Conservation (phyloP, 1,284 basidiomycete genomes). For the Marasmius sp. region DNA sequence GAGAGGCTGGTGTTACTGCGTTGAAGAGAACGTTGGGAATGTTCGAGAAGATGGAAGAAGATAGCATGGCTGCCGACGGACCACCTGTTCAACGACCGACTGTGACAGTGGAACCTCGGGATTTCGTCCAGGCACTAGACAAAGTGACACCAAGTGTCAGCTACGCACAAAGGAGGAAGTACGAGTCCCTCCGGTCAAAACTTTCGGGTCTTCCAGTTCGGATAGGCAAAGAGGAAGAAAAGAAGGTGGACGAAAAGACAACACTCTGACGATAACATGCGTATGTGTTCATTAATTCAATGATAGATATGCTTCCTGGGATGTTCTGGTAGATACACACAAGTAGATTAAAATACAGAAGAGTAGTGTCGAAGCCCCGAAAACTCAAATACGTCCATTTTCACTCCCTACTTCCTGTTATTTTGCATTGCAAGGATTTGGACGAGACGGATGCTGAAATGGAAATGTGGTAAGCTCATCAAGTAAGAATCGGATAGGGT, state of each 20-base stretch:
- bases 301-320: not conserved
- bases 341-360: not conserved
- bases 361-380: constrained; percentile 4
- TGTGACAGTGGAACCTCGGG: constrained; percentile 56
- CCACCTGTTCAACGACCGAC: not conserved
- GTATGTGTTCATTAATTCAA: not conserved
- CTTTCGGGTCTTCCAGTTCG: constrained; percentile 73
- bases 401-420: constrained; percentile 35
- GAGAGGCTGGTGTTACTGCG: constrained; percentile 89
- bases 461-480: constrained; percentile 6
- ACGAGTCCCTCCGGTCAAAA: constrained; percentile 76
- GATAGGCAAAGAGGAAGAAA: constrained; percentile 35
- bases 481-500: not conserved
- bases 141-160: constrained; percentile 91
- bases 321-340: not conserved
- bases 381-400: constrained; percentile 27
- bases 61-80: constrained; percentile 6
- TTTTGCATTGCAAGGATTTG: constrained; percentile 76
- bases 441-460: constrained; percentile 71
- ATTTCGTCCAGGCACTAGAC: constrained; percentile 76
- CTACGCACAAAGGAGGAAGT: constrained; percentile 76
- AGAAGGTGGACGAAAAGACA: constrained; percentile 6
- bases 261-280: not conserved
- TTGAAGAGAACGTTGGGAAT: constrained; percentile 70
- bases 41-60: constrained; percentile 58